phyloP scores from a whole-genome alignment of 78 protist species.

The Chrysochromulina parva region DNA sequence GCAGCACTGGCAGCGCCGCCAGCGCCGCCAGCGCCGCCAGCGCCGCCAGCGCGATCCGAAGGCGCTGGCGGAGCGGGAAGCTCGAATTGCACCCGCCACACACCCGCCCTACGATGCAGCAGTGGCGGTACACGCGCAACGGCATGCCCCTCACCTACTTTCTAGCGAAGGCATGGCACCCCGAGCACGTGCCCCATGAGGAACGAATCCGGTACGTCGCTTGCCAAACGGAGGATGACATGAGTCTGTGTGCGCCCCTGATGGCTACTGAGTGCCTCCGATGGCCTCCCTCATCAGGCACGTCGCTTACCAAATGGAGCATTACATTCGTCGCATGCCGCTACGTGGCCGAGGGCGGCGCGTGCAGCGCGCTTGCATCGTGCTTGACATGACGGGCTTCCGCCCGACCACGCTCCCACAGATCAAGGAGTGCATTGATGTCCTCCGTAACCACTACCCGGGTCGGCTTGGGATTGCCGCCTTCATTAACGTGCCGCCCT shows the following conservation, averaged over 20 bases:
- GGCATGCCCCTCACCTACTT: not conserved
- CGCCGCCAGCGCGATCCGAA: too few relatives aligned
- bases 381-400: not conserved
- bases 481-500: not conserved
- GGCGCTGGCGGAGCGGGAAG: too few relatives aligned
- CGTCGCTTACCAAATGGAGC: not conserved
- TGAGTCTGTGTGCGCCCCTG: too few relatives aligned
- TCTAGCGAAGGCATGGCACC: not conserved
- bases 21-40: too few relatives aligned
- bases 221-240: too few relatives aligned
- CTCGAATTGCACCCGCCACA: not conserved
- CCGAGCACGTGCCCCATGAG: too few relatives aligned
- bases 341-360: not conserved
- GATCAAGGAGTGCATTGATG: not conserved
- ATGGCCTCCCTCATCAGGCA: too few relatives aligned
- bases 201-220: too few relatives aligned
- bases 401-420: not conserved
- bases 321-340: not conserved
- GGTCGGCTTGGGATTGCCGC: not conserved
- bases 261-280: too few relatives aligned
- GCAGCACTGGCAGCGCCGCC: too few relatives aligned
- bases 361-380: not conserved
- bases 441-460: not conserved
- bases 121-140: not conserved
- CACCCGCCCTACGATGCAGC: not conserved